Base-by-base conservation (phyloP, 75 land plant genomes). In the Azolla pinnata region DNA sequence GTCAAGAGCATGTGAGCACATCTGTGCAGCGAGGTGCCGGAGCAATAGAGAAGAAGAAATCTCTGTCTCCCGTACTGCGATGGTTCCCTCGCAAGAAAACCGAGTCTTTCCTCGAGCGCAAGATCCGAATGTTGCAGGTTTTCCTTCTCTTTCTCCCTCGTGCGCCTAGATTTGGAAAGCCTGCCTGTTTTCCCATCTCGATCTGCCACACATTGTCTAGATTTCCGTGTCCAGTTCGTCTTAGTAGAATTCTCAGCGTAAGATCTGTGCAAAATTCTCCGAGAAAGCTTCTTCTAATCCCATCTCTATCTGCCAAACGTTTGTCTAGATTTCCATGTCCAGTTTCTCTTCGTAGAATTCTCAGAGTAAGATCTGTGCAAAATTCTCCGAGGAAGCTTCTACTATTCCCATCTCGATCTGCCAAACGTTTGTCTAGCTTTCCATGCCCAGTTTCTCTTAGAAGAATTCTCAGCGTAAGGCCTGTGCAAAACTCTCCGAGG, bases 21-120 rank as follows among this genome's bases (percentile, higher is more conserved):
- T n/a, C n/a, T n/a, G n/a, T n/a, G n/a, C n/a, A n/a, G n/a, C n/a
- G n/a, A n/a, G n/a, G n/a, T n/a, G n/a, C n/a, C n/a, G n/a, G n/a
- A n/a, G n/a, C n/a, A n/a, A n/a, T n/a, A n/a, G n/a, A n/a, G n/a
- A 52, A 29, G 28, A 52, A 52, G 28, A 52, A 52, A 27, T 72
- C 83, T 53, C 85, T 89, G 0, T 9, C n/a, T n/a, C n/a, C n/a
- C n/a, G n/a, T n/a, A n/a, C n/a, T 80, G 31, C 78, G 78, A 23
- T 89, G 96, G 96, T 83, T 86, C 38, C 96, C 96, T 0, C 73
- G 96, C 14, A 75, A 74, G 60, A 87, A 81, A 65, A 74, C 79
- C 19, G 91, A 86, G 26, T 76, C 96, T 1, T 86, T 61, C 49
- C 69, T 90, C 51, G 78, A 79, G 45, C 78, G 87, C 54, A 90